Evolutionary conservation across 257 asterid genomes (phyloP).

Genomic region (Ehretia macrophylla): DNA sequence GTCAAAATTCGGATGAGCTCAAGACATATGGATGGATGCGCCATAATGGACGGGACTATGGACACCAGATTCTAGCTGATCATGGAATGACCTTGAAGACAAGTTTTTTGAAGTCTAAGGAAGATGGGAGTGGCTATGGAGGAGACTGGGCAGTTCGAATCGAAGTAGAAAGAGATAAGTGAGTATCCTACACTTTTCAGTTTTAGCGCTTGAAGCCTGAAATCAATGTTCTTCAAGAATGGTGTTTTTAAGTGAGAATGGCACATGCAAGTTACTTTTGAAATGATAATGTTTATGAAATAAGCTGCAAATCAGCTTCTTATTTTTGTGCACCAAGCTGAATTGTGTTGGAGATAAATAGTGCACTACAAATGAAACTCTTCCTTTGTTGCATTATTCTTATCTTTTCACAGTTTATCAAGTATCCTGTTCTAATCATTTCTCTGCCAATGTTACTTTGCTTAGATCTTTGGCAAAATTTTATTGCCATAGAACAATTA

Average conservation of each 20-base stretch:
- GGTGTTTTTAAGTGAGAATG: background rate
- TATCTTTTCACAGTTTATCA: no score
- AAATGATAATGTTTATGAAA: background rate
- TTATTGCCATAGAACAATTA: no score
- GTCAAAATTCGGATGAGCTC: slow-evolving; percentile 89
- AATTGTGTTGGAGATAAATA: no score
- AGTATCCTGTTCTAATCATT: no score
- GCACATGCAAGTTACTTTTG: background rate
- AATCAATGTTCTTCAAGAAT: background rate
- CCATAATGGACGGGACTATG: slow-evolving; percentile 94
- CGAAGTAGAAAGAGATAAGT: slow-evolving; percentile 64
- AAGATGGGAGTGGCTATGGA: slow-evolving; percentile 81
- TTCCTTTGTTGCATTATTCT: no score
- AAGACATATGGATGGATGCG: slow-evolving; percentile 86
- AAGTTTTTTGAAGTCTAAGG: slow-evolving; percentile 77
- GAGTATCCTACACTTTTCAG: slow-evolving; percentile 27
- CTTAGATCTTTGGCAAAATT: no score
- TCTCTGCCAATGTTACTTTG: no score
- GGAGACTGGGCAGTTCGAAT: slow-evolving; percentile 96
- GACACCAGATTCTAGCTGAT: slow-evolving; percentile 76
- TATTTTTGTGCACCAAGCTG: background rate
- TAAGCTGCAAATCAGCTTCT: background rate
- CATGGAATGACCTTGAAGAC: slow-evolving; percentile 71
- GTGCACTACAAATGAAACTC: no score
- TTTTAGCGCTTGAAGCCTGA: slow-evolving; percentile 12